Percentiles rank a stretch among this genome's conserved stretches.
phyloP scores from a whole-genome alignment of 306 rosid genomes.

The Vigna angularis region DNA sequence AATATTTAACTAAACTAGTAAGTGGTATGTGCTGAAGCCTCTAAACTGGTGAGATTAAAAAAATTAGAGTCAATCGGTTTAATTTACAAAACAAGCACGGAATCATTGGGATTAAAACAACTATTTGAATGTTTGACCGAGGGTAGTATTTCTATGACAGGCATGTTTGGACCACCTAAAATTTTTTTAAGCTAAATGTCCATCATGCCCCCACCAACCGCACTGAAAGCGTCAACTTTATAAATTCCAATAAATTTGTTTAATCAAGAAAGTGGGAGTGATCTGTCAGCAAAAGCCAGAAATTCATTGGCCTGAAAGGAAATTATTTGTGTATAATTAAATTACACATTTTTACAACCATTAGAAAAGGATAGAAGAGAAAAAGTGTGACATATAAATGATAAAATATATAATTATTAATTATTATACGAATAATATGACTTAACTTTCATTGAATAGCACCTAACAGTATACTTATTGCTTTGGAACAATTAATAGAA shows the following conservation, averaged over 20 bases:
- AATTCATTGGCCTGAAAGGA: not conserved
- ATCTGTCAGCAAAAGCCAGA: constrained; percentile 38
- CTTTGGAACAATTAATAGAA: constrained; percentile 48
- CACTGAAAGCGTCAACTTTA: constrained; percentile 47
- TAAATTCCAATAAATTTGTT: constrained; percentile 38
- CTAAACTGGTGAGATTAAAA: not conserved
- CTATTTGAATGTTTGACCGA: not conserved
- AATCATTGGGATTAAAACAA: not conserved
- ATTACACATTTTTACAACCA: not conserved
- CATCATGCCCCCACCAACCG: constrained; percentile 70
- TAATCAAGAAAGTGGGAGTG: constrained; percentile 14
- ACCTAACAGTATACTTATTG: constrained; percentile 20
- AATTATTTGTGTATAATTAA: not conserved
- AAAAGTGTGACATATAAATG: not conserved
- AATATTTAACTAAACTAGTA: not conserved
- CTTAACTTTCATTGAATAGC: constrained; percentile 37
- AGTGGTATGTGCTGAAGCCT: not conserved
- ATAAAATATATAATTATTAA: not conserved
- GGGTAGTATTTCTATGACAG: not conserved
- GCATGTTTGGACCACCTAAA: not conserved
- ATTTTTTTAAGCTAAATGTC: constrained; percentile 25
- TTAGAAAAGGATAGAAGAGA: not conserved
- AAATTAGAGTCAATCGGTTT: not conserved
- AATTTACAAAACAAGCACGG: not conserved
- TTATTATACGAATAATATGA: not conserved